These are phyloP conservation scores for Serendipita sp. DNA, from an alignment of 768 basidiomycete species.

Conservation along the genomic window DNA sequence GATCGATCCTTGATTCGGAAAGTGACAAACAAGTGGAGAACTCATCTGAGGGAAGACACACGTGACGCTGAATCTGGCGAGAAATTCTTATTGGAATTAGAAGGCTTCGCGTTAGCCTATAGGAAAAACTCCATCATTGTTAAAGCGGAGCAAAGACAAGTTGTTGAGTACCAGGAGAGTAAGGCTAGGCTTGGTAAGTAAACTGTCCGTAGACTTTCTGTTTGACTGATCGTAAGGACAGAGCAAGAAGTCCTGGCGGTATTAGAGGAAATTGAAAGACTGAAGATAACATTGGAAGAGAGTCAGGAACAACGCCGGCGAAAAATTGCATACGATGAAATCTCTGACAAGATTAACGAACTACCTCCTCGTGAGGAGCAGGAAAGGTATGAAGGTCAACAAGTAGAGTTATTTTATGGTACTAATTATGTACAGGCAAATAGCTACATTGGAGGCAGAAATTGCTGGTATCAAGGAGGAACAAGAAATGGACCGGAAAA, in stretches of 20 bases:
- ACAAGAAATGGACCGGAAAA: neutral
- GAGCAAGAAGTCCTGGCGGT: conserved; percentile 49
- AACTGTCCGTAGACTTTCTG: neutral
- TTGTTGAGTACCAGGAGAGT: conserved; percentile 66
- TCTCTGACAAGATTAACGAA: conserved; percentile 69
- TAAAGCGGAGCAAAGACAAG: conserved; percentile 72
- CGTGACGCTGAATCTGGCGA: conserved; percentile 57
- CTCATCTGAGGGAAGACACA: conserved; percentile 38
- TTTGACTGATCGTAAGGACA: conserved; percentile 8
- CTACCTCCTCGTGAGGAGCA: conserved; percentile 63
- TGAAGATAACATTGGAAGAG: conserved; percentile 60
- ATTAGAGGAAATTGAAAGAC: conserved; percentile 47
- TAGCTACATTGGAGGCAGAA: neutral
- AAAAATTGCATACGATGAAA: conserved; percentile 75
- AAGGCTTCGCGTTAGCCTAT: conserved; percentile 55
- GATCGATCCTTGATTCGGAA: conserved; percentile 66
- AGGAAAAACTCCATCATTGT: conserved; percentile 72
- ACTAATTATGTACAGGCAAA: neutral
- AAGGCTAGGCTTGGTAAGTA: conserved; percentile 51
- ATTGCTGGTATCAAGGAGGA: conserved; percentile 2
- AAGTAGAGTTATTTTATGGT: neutral
- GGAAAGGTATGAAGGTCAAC: conserved; percentile 36
- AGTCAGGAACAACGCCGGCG: conserved; percentile 57
- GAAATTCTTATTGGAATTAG: conserved; percentile 61
- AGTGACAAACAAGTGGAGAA: conserved; percentile 68